These are phyloP conservation scores for Cicer pinnatifidum DNA, from an alignment of 306 rosid genomes.

Conservation along the genomic window DNA sequence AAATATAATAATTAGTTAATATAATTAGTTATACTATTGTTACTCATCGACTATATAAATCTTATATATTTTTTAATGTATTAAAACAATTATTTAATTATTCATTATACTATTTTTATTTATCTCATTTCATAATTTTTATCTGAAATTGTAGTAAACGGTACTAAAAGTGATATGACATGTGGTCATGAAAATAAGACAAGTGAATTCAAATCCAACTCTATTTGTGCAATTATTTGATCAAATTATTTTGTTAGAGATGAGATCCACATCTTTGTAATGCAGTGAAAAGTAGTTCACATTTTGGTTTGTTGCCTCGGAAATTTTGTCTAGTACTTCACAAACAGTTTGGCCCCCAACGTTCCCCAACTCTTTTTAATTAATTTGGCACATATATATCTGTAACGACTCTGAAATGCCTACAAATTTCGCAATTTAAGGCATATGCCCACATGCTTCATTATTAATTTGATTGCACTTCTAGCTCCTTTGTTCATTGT, in stretches of 20 bases:
- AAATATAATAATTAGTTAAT: no score
- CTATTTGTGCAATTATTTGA: conserved; percentile 6
- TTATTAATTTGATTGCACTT: background rate
- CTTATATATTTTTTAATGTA: no score
- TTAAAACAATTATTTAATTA: no score
- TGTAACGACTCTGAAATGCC: background rate
- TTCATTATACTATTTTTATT: no score
- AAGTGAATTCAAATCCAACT: background rate
- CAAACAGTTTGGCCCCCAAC: conserved; percentile 26
- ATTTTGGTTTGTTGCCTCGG: background rate
- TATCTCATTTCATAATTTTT: no score
- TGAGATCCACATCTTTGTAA: background rate
- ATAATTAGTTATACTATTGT: no score
- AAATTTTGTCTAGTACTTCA: background rate
- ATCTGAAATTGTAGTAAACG: no score
- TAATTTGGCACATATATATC: conserved; percentile 23
- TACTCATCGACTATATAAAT: no score
- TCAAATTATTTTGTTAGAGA: no score
- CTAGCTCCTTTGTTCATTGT: background rate
- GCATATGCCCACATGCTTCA: conserved; percentile 32
- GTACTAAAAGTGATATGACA: background rate
- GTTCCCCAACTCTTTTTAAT: conserved; percentile 7
- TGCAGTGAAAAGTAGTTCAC: background rate
- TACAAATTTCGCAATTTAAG: conserved; percentile 39
- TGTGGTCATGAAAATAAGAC: background rate